Percentiles rank a stretch among this genome's conserved stretches.
Evolutionary conservation across 2,329 filamentous ascomycete genomes (phyloP).

Genomic region (Talaromyces verruculosus): DNA sequence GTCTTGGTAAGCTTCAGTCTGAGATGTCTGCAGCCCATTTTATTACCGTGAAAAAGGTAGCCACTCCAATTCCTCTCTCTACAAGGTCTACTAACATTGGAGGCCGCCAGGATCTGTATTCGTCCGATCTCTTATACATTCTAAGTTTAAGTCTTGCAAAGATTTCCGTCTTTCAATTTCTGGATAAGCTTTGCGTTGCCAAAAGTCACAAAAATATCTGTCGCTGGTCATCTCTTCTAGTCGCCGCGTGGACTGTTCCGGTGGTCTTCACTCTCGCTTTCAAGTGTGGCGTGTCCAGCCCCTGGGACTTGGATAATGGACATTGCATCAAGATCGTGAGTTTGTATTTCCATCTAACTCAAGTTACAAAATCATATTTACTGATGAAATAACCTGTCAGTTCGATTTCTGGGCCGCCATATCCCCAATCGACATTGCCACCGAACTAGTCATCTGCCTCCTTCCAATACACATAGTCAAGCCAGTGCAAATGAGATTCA

Average conservation of each 20-base stretch:
- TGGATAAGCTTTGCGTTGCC: not conserved
- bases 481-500: not conserved
- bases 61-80: not conserved
- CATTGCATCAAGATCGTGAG: conserved; percentile 14
- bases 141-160: conserved; percentile 11
- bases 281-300: conserved; percentile 2
- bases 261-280: conserved; percentile 10
- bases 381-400: not conserved
- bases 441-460: conserved; percentile 9
- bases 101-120: conserved; percentile 1
- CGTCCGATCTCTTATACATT: conserved; percentile 9
- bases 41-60: conserved; percentile 6
- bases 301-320: conserved; percentile 2
- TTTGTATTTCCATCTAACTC: not conserved
- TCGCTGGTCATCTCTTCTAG: conserved; percentile 9
- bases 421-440: conserved; percentile 7
- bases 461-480: conserved; percentile 10
- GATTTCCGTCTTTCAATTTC: conserved; percentile 1
- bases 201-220: conserved; percentile 4
- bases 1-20: conserved; percentile 8
- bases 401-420: conserved; percentile 13
- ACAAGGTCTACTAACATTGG: not conserved
- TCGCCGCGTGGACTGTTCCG: conserved; percentile 8
- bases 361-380: not conserved
- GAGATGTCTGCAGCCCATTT: not conserved